Conservation (phyloP, 192 early-diverging fungal species). For the Phlyctochytrium planicorne region DNA sequence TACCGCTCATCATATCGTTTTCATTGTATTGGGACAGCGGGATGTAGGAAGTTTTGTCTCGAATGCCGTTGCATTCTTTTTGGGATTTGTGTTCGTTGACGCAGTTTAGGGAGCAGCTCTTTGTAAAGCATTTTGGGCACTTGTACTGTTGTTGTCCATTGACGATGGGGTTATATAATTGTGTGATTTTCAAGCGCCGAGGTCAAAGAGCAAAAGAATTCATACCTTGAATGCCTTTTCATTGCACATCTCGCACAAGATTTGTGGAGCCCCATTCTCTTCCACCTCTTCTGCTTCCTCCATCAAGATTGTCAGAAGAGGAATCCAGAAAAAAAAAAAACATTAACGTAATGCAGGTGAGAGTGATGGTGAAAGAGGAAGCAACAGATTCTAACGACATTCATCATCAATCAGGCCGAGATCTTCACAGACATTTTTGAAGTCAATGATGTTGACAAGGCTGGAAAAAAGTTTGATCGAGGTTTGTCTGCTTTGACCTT, state of each 20-base stretch:
- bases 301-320: background rate
- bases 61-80: background rate
- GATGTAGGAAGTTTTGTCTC: background rate
- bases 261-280: too few species aligned
- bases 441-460: slow-evolving; percentile 83
- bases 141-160: background rate
- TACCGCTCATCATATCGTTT: background rate
- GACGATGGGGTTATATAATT: background rate
- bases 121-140: background rate
- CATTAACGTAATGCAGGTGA: slow-evolving; percentile 11
- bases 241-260: background rate
- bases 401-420: background rate
- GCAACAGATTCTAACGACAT: background rate
- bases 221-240: background rate
- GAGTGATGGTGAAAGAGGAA: background rate
- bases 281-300: background rate
- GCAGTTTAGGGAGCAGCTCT: background rate
- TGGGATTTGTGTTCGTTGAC: background rate
- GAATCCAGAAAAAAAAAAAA: background rate
- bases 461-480: slow-evolving; percentile 93
- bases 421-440: slow-evolving; percentile 88
- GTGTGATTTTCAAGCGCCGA: background rate
- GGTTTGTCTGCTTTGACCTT: slow-evolving; percentile 43
- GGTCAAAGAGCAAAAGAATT: too few species aligned
- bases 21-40: slow-evolving; percentile 1